A percentile compares a stretch with the other conserved stretches of the same genome.
phyloP scores from a whole-genome alignment of 495 filamentous ascomycete species.

The Penicillium odoratum region DNA sequence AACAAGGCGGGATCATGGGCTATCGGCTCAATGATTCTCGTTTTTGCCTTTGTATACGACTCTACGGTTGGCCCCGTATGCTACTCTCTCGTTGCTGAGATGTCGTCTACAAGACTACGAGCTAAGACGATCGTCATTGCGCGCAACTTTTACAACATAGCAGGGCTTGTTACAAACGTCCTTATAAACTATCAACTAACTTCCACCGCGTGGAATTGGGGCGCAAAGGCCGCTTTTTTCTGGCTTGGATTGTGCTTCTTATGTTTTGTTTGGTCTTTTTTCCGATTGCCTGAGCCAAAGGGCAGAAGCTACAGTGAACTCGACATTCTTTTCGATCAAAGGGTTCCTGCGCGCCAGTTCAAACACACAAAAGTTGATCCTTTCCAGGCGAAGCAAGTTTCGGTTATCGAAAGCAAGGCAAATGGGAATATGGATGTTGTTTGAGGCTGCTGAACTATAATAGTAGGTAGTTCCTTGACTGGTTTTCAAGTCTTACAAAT shows the following conservation, averaged over 20 bases:
- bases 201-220: conserved; percentile 64
- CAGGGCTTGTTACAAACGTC: conserved; percentile 60
- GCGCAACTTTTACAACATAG: conserved; percentile 65
- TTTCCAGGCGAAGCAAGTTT: not conserved
- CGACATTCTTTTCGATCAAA: conserved; percentile 45
- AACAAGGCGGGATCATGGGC: conserved; percentile 29
- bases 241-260: conserved; percentile 65
- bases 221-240: conserved; percentile 66
- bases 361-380: conserved; percentile 13
- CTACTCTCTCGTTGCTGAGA: conserved; percentile 68
- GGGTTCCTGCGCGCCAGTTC: conserved; percentile 42
- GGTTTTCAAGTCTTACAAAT: not conserved
- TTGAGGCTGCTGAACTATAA: not conserved
- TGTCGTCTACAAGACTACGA: conserved; percentile 64
- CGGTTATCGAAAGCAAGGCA: not conserved
- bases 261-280: conserved; percentile 64
- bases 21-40: conserved; percentile 55
- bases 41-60: conserved; percentile 67
- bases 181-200: conserved; percentile 69
- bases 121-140: conserved; percentile 66
- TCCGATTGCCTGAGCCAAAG: conserved; percentile 65
- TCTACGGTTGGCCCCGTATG: conserved; percentile 69
- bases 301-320: conserved; percentile 64
- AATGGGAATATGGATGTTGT: not conserved
- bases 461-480: not conserved